phyloP scores from a whole-genome alignment of 805 yeast species.

The Metschnikowia drakensbergensis region DNA sequence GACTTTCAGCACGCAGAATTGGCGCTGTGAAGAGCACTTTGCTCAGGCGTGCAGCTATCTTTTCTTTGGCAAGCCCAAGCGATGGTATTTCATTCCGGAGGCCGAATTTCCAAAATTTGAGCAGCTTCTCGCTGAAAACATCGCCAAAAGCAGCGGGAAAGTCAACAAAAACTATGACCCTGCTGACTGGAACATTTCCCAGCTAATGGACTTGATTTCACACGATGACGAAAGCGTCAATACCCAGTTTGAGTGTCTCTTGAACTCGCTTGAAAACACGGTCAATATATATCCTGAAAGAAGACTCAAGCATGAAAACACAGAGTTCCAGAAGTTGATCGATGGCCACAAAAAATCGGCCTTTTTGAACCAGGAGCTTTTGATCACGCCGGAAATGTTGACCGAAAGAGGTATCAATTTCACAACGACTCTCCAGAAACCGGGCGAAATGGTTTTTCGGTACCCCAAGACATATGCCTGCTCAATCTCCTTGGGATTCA shows the following conservation, averaged over 20 bases:
- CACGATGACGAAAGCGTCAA: constrained; percentile 15
- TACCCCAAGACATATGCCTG: constrained; percentile 55
- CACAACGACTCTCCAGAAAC: constrained; percentile 49
- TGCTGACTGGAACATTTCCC: constrained; percentile 21
- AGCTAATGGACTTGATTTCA: constrained; percentile 16
- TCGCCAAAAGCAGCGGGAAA: constrained; percentile 5
- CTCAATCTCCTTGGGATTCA: constrained; percentile 51
- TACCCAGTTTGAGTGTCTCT: constrained; percentile 25
- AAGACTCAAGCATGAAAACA: constrained; percentile 29
- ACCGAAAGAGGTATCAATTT: constrained; percentile 46
- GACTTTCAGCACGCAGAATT: constrained; percentile 51
- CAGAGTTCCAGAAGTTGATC: constrained; percentile 18
- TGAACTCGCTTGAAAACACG: constrained; percentile 31
- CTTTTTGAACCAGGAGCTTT: constrained; percentile 39
- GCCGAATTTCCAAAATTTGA: constrained; percentile 52
- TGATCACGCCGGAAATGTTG: constrained; percentile 50
- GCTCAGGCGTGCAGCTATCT: constrained; percentile 51
- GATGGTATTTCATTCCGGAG: constrained; percentile 65
- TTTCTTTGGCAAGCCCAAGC: constrained; percentile 50
- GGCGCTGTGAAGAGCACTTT: constrained; percentile 62
- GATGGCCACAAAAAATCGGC: constrained; percentile 4
- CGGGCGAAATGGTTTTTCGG: constrained; percentile 58
- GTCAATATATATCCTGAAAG: constrained; percentile 24
- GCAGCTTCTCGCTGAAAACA: constrained; percentile 25
- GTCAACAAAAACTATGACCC: constrained; percentile 19